Base-by-base conservation (phyloP, 1,284 basidiomycete genomes). In the Naganishia cerealis region DNA sequence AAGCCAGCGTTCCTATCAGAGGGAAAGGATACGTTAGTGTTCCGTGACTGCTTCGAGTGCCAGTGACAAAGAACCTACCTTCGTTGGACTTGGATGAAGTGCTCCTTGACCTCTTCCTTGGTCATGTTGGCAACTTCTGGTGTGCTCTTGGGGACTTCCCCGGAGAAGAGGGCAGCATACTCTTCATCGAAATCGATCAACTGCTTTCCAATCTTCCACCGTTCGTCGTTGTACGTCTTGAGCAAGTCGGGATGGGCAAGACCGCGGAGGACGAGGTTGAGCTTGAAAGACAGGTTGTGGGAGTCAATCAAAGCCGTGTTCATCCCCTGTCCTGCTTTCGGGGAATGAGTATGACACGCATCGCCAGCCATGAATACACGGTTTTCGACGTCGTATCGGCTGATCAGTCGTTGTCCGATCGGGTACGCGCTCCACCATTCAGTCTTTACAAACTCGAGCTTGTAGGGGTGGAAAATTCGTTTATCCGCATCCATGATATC, bases 161-260 rank as follows among this genome's bases (percentile, higher is more conserved):
- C 87, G 24, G 88, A 90, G 78, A 91, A 91, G 21, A 92, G 80
- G 12, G 84, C 83, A 1, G 89, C 85, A 75, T 88, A 91, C 71
- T 87, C 80, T 76, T 87, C 87, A 77, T 93, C 91, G 72, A 91
- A 91, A 67, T 85, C 77, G 72, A 93, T 92, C 66, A 93, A 83
- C 72, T 92, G 88, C 77, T 89, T 70, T 24, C 69, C 69, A 42
- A 70, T 70, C 69, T 65, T 70, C 69, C 69, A 67, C 55, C 69
- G 66, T 58, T 71, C 16, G 74, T 76, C 21, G 73, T 73, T 63
- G 74, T 72, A 65, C 1, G 81, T 79, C 16, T 79, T 75, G 16
- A 85, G 79, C 3, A 85, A 73, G 15, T 76, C 72, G 5, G 76
- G 72, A 9, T 77, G 68, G 15, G 83, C 78, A 33, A 78, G 71